Percentiles rank a stretch among this genome's conserved stretches.
Conservation (phyloP, 371 early-diverging fungal species). For the Thermomucor indicae-seudaticae region DNA sequence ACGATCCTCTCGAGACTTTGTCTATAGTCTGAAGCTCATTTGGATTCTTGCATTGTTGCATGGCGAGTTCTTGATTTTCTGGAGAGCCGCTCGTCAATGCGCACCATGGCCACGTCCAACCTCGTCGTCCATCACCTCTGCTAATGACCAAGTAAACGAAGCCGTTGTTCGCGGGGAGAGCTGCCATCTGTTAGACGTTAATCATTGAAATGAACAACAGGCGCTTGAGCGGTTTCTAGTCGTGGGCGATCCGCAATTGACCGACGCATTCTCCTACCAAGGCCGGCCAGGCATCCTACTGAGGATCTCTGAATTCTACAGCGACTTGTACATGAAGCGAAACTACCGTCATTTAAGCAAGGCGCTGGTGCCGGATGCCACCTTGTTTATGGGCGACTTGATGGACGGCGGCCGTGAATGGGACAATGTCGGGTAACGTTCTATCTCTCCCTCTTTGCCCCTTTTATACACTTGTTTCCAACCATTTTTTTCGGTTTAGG, state of each 20-base stretch:
- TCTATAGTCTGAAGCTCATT: conserved; percentile 5
- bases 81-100: conserved; percentile 16
- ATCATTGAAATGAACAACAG: background rate
- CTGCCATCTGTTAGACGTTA: background rate
- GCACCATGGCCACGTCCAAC: conserved; percentile 12
- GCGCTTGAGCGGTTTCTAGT: conserved; percentile 31
- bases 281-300: conserved; percentile 46
- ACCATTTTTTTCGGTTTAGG: conserved; percentile 1
- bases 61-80: conserved; percentile 20
- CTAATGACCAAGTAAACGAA: background rate
- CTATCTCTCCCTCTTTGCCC: background rate
- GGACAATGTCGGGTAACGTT: conserved; percentile 43
- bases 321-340: conserved; percentile 81
- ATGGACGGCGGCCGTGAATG: conserved; percentile 88
- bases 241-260: conserved; percentile 91
- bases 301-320: conserved; percentile 67
- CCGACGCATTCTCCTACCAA: conserved; percentile 87
- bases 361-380: conserved; percentile 53
- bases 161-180: background rate
- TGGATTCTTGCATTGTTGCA: conserved; percentile 17
- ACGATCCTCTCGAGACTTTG: conserved; percentile 3
- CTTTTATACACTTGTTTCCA: background rate
- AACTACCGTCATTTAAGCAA: conserved; percentile 56
- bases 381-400: conserved; percentile 84
- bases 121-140: too few relatives aligned